phyloP scores from a whole-genome alignment of 2,329 filamentous ascomycete genomes.

The Aspergillus neotritici region DNA sequence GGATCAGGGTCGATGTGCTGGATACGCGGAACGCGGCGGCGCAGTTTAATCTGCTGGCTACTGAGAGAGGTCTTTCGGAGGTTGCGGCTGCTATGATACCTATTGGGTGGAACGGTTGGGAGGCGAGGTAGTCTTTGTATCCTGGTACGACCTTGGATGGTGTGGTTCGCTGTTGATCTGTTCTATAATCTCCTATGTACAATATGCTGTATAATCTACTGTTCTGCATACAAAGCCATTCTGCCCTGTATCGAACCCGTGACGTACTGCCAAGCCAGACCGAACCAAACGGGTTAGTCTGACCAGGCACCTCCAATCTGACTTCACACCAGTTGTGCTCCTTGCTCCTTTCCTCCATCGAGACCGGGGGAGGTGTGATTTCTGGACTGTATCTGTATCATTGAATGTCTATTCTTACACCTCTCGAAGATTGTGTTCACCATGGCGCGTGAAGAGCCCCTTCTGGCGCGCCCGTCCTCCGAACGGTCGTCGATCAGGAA shows the following conservation, averaged over 20 bases:
- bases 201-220: not conserved
- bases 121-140: conserved; percentile 3
- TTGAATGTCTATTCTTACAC: not conserved
- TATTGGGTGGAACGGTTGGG: conserved; percentile 64
- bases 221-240: too few species aligned
- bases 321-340: too few species aligned
- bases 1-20: conserved; percentile 79
- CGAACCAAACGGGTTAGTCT: too few species aligned
- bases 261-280: too few species aligned
- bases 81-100: conserved; percentile 86
- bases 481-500: conserved; percentile 51
- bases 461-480: conserved; percentile 53
- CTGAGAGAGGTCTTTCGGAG: conserved; percentile 77
- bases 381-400: not conserved
- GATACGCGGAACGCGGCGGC: conserved; percentile 92
- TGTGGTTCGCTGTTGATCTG: too few species aligned
- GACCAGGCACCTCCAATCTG: too few species aligned
- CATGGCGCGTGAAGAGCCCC: conserved; percentile 45
- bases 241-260: too few species aligned
- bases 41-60: conserved; percentile 93
- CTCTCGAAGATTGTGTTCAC: conserved; percentile 8
- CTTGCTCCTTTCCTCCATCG: too few species aligned
- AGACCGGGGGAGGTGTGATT: too few species aligned
- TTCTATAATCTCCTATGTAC: not conserved
- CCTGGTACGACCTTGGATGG: too few species aligned